phyloP scores from a whole-genome alignment of 371 early-diverging fungal genomes.

The Mortierella sp. region DNA sequence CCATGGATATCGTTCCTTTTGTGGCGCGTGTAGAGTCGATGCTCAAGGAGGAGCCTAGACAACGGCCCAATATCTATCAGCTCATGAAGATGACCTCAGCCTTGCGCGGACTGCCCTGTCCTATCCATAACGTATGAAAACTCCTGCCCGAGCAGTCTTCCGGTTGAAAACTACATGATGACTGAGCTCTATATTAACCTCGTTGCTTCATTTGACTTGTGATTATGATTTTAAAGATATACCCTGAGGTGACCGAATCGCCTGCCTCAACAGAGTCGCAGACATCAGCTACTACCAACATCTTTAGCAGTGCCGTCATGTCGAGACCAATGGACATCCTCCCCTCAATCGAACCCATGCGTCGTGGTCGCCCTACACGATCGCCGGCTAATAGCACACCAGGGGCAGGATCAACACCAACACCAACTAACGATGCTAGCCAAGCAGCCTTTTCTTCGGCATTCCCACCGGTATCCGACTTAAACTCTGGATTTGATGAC shows the following conservation, averaged over 20 bases:
- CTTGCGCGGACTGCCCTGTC: conserved; percentile 74
- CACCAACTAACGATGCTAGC: conserved; percentile 4
- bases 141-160: conserved; percentile 12
- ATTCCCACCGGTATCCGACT: conserved; percentile 9
- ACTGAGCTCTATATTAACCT: background rate
- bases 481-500: conserved; percentile 45
- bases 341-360: conserved; percentile 74
- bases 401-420: background rate
- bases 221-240: conserved; percentile 41
- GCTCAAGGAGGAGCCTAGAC: conserved; percentile 78
- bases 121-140: conserved; percentile 64
- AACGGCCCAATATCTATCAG: conserved; percentile 83
- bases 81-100: conserved; percentile 72
- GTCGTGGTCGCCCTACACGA: conserved; percentile 75
- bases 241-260: conserved; percentile 41
- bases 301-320: conserved; percentile 58
- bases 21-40: conserved; percentile 54
- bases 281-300: conserved; percentile 43
- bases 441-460: background rate
- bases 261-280: conserved; percentile 15
- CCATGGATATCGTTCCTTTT: background rate
- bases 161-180: no score
- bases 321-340: conserved; percentile 54
- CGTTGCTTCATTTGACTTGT: background rate
- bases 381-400: conserved; percentile 22